Base-by-base conservation (phyloP, 805 yeast species). In the Wickerhamomyces chambardii region DNA sequence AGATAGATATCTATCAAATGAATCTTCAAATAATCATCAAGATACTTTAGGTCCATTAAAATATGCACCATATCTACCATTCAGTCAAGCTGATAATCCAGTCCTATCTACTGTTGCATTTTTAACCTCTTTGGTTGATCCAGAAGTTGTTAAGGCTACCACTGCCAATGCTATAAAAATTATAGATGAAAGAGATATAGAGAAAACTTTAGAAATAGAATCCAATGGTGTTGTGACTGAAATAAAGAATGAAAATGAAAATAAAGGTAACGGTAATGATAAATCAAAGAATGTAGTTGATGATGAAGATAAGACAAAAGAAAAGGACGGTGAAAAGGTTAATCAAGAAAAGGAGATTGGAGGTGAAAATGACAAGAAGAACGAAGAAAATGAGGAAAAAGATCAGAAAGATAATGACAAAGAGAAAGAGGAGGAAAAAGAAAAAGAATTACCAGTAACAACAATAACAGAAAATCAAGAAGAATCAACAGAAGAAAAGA, bases 61-160 rank as follows among this genome's bases (percentile, higher is more conserved):
- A 51, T 86, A 73, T 55, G 79, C 90, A 5, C 81, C 94, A 4
- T 82, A 85, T 54, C 68, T 90, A 34, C 95, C 97, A 12, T 80
- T 84, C 33, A 75, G 85, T 27, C 73, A 85, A 30, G 75, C 80
- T 21, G 97, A 92, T 47, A 92, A 92, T 56, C 98, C 99, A 3
- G 87, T 92, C 4, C 70, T 92, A 63, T 81, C 95, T 27, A 90
- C 95, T n/a, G 70, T 92, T 42, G 80, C 95, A 12, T 92, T 89
- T 57, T 64, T 92, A 58, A 78, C 89, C 0, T 78, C 85, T 28
- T 60, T 89, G 33, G 94, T 87, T 15, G 96, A 90, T 49, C 82
- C 90, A 11, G 81, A 80, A 29, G 83, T 83, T 17, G 95, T 90
- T 1, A 75, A 78, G 37, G 86, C 89, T 10, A 95, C 95, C 25